Percentiles rank a stretch among this genome's conserved stretches.
These are phyloP conservation scores for Geotrichum fermentans DNA, from an alignment of 1,139 yeast genomes.

Conservation along the genomic window DNA sequence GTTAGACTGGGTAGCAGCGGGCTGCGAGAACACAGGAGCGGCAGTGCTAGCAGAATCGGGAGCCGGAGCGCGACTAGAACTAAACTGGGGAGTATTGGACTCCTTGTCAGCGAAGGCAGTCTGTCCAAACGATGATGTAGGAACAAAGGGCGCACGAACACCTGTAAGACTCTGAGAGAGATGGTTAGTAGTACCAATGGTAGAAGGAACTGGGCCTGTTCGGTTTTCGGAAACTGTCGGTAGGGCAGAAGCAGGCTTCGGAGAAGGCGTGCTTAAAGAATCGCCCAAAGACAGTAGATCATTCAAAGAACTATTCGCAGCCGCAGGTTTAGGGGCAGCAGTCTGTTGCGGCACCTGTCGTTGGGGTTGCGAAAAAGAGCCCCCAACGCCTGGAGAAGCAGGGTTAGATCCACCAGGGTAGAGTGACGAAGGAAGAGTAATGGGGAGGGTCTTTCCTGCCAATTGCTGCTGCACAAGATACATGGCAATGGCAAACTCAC, in stretches of 20 bases:
- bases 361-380: constrained; percentile 17
- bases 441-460: constrained; percentile 73
- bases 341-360: constrained; percentile 25
- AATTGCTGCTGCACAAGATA: constrained; percentile 81
- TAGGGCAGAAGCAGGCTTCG: constrained; percentile 27
- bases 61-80: constrained; percentile 11
- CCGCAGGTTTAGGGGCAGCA: constrained; percentile 34
- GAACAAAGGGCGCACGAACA: constrained; percentile 46
- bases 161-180: constrained; percentile 28
- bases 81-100: constrained; percentile 8
- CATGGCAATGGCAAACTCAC: constrained; percentile 91
- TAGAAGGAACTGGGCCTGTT: constrained; percentile 18
- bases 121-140: constrained; percentile 70
- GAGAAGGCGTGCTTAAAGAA: constrained; percentile 37
- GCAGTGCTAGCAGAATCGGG: constrained; percentile 10
- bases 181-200: constrained; percentile 22
- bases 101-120: constrained; percentile 41
- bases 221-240: constrained; percentile 17
- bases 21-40: constrained; percentile 18
- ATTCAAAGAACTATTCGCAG: constrained; percentile 26
- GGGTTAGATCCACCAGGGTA: constrained; percentile 19
- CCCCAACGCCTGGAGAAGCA: constrained; percentile 24
- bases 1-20: constrained; percentile 28
- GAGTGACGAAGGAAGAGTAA: constrained; percentile 38
- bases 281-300: constrained; percentile 39